Evolutionary conservation across 192 early-diverging fungal species (phyloP), one percentile per base, ranked within the genome.

Genomic region (Mycoemilia scoparia): DNA sequence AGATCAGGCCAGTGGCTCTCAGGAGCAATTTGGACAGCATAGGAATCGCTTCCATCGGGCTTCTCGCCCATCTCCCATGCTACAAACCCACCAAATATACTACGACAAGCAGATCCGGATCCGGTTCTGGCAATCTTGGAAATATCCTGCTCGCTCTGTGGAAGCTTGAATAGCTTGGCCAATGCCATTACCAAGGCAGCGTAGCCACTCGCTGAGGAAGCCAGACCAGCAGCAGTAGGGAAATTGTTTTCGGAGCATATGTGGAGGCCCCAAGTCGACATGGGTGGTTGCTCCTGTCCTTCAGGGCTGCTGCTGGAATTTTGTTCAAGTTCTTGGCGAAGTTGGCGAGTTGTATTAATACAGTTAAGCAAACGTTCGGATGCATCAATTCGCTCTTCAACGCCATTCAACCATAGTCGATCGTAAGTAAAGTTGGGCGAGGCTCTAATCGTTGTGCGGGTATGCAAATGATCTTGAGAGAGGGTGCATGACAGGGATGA

Each of bases 191-290:
- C 85, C 32, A 99, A 63, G 42, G 83, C 84, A 17, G 95, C 92
- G 24, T 88, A 90, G 4, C 95, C 95, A 16, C 84, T 84, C 8
- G 95, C 95, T 6, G 85, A 89, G 29, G 92, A 96, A 5, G 95
- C 95, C 18, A 99, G 66, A 5, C 95, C 95, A 1, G 95, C 95
- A 15, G 95, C 95, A 4, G 95, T 99, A 12, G 95, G 95, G 64
- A 99, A 99, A 65, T 96, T 99, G 74, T 99, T 99, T 41, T 79
- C 82, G n/a, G 90, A 95, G 49, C 76, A 79, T 27, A 99, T 74
- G 43, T 85, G 86, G 33, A 96, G 50, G n/a, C 54, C 34, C 49
- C 69, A 75, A 20, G 43, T 38, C 0, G 85, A 73, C 23, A 95
- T 51, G 13, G 43, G 57, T 24, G 19, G 50, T 4, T 29, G 31